These are phyloP conservation scores for Chaetomium sp. DNA, from an alignment of 2,329 filamentous ascomycete species.

Conservation along the genomic window DNA sequence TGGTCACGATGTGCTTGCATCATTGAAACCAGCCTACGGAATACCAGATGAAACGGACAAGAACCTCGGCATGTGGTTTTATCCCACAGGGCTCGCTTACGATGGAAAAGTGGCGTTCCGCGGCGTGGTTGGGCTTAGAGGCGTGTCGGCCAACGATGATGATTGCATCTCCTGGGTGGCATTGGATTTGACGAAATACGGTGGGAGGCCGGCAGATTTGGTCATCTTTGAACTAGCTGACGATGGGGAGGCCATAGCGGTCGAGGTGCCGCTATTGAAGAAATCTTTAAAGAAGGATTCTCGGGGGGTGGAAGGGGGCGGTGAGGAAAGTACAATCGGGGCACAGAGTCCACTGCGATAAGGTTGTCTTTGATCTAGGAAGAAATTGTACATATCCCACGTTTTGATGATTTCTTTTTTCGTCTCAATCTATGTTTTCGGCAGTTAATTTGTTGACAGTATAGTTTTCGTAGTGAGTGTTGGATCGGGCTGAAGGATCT, in stretches of 20 bases:
- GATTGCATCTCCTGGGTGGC: slow-evolving; percentile 10
- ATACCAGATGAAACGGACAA: not conserved
- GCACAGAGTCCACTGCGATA: too few relatives aligned
- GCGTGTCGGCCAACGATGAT: not conserved
- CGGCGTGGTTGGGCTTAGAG: slow-evolving; percentile 8
- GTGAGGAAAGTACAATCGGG: too few relatives aligned
- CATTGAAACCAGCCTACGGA: not conserved
- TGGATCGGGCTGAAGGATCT: too few relatives aligned
- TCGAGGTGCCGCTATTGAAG: slow-evolving; percentile 12
- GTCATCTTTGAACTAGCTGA: slow-evolving; percentile 16
- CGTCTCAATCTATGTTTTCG: too few relatives aligned
- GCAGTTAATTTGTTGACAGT: too few relatives aligned
- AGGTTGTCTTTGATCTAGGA: too few relatives aligned
- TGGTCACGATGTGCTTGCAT: slow-evolving; percentile 10
- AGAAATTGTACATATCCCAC: too few relatives aligned
- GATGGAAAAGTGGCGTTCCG: slow-evolving; percentile 13
- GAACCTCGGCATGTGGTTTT: slow-evolving; percentile 11
- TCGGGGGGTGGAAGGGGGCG: too few relatives aligned
- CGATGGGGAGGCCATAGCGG: not conserved
- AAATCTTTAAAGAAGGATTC: not conserved
- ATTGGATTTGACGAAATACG: slow-evolving; percentile 9
- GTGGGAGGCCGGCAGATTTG: slow-evolving; percentile 14
- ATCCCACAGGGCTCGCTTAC: slow-evolving; percentile 10
- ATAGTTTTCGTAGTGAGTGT: too few relatives aligned
- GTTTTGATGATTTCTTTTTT: too few relatives aligned